phyloP scores from a whole-genome alignment of 2,329 filamentous ascomycete genomes.

The Dothistroma pini region DNA sequence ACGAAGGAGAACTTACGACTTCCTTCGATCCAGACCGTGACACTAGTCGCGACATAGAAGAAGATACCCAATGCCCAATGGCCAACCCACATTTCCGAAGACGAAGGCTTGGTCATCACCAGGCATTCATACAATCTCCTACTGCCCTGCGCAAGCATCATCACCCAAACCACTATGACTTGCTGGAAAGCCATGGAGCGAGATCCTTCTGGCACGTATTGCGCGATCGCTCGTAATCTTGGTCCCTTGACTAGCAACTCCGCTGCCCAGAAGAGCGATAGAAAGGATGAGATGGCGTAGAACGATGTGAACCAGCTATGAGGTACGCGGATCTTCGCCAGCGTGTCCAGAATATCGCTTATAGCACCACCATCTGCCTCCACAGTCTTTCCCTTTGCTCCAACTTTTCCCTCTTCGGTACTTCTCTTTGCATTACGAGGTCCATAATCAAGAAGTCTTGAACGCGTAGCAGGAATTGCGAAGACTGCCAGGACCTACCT shows the following conservation, averaged over 20 bases:
- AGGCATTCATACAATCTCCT: slow-evolving; percentile 75
- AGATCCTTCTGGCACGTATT: slow-evolving; percentile 21
- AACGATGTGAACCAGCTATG: slow-evolving; percentile 90
- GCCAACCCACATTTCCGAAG: slow-evolving; percentile 76
- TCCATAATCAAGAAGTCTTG: slow-evolving; percentile 59
- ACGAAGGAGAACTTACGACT: slow-evolving; percentile 52
- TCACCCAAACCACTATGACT: slow-evolving; percentile 62
- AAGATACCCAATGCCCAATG: slow-evolving; percentile 76
- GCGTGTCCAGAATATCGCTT: slow-evolving; percentile 38
- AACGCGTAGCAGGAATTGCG: slow-evolving; percentile 48
- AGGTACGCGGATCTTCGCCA: slow-evolving; percentile 63
- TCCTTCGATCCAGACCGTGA: slow-evolving; percentile 83
- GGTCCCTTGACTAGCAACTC: slow-evolving; percentile 52
- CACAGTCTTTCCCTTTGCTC: not conserved
- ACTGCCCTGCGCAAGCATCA: slow-evolving; percentile 72
- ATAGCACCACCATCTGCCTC: not conserved
- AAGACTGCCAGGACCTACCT: slow-evolving; percentile 50
- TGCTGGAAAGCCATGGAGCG: slow-evolving; percentile 58
- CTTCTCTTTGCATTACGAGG: slow-evolving; percentile 40
- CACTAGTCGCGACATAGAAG: slow-evolving; percentile 71
- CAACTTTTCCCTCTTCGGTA: slow-evolving; percentile 6
- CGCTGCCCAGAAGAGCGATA: slow-evolving; percentile 69
- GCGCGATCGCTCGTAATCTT: slow-evolving; percentile 49
- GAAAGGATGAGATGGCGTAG: slow-evolving; percentile 68
- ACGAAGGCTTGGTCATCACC: slow-evolving; percentile 60